Conservation (phyloP, 176 grass and related monocot species). For the Hyparrhenia diplandra region DNA sequence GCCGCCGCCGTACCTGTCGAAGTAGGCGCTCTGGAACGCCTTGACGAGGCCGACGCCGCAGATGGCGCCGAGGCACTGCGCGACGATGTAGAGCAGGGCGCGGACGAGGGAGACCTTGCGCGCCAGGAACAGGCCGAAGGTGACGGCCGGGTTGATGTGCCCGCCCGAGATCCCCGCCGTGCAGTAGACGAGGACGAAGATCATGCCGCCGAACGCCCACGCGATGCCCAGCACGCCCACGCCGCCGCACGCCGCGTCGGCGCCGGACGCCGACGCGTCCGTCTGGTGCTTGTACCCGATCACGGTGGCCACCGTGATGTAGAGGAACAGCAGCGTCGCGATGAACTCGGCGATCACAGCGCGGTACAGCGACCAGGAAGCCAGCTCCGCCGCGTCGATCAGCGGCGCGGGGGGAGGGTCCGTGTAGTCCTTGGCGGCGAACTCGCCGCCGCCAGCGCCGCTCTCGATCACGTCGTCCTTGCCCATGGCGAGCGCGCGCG, state of each 20-base stretch:
- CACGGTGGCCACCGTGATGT: constrained; percentile 77
- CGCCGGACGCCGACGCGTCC: background rate
- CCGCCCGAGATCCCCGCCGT: constrained; percentile 94
- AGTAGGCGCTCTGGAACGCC: constrained; percentile 88
- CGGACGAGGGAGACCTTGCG: constrained; percentile 87
- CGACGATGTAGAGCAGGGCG: constrained; percentile 76
- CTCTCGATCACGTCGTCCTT: constrained; percentile 56
- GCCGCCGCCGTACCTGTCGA: constrained; percentile 61
- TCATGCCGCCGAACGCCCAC: constrained; percentile 98
- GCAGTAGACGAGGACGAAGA: constrained; percentile 99
- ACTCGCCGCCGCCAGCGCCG: constrained; percentile 42
- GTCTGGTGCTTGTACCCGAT: constrained; percentile 92
- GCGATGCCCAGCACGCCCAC: constrained; percentile 92
- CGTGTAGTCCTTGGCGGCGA: constrained; percentile 76
- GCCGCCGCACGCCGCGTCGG: constrained; percentile 57
- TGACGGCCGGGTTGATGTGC: constrained; percentile 96
- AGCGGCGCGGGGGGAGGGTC: constrained; percentile 80
- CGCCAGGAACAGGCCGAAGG: constrained; percentile 80
- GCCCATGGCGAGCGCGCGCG: constrained; percentile 33
- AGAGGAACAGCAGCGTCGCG: constrained; percentile 89
- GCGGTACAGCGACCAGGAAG: constrained; percentile 77
- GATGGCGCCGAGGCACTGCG: constrained; percentile 93
- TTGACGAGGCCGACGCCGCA: constrained; percentile 88
- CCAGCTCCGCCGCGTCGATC: constrained; percentile 69
- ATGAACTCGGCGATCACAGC: constrained; percentile 92